phyloP scores from a whole-genome alignment of 345 rosid species.

The Salix brachista region DNA sequence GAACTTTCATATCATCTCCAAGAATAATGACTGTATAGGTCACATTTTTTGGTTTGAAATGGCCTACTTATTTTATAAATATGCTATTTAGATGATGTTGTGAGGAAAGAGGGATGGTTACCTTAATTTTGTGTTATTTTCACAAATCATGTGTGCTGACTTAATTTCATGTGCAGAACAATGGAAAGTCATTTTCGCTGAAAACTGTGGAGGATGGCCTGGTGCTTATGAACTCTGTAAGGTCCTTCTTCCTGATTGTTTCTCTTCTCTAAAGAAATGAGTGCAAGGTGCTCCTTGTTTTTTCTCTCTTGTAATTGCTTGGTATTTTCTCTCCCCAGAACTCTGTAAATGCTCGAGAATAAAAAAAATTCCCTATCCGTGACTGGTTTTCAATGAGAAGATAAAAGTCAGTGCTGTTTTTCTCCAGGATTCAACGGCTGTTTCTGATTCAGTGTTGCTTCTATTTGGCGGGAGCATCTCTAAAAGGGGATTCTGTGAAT shows the following conservation, averaged over 20 bases:
- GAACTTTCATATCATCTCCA: background rate
- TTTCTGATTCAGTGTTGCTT: constrained; percentile 73
- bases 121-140: constrained; percentile 4
- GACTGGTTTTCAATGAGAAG: constrained; percentile 94
- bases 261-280: constrained; percentile 39
- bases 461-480: constrained; percentile 80
- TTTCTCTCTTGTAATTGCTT: constrained; percentile 7
- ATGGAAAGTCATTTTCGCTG: constrained; percentile 68
- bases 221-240: constrained; percentile 76
- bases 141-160: constrained; percentile 11
- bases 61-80: too few species aligned
- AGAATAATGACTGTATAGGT: too few species aligned
- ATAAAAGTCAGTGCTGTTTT: constrained; percentile 84
- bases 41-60: background rate
- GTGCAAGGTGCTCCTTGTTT: constrained; percentile 44
- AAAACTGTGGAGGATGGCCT: constrained; percentile 97
- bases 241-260: constrained; percentile 21
- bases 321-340: constrained; percentile 36
- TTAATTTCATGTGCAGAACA: constrained; percentile 45
- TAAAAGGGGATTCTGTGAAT: constrained; percentile 55
- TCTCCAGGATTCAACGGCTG: constrained; percentile 86
- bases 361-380: constrained; percentile 65
- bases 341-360: constrained; percentile 74
- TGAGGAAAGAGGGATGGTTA: background rate
- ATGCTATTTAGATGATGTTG: background rate